These are phyloP conservation scores for Metarhizium album DNA, from an alignment of 2,329 filamentous ascomycete genomes.

Conservation along the genomic window DNA sequence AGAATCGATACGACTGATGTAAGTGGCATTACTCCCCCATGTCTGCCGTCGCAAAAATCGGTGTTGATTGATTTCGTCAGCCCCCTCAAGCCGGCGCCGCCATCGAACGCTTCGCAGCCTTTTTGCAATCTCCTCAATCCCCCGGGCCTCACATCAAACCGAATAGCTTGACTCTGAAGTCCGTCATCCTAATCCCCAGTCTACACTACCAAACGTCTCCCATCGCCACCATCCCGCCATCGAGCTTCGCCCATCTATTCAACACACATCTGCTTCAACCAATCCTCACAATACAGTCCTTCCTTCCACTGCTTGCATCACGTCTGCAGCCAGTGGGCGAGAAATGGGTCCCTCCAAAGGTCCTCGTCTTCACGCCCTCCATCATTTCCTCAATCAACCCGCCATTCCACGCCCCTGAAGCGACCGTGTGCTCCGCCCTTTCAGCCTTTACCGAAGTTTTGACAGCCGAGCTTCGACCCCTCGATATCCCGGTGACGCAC, in stretches of 20 bases:
- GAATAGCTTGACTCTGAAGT: constrained; percentile 66
- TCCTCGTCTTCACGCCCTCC: constrained; percentile 68
- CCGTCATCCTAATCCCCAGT: constrained; percentile 74
- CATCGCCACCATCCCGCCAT: constrained; percentile 74
- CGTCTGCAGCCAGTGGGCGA: constrained; percentile 43
- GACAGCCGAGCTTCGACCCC: constrained; percentile 63
- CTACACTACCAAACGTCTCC: constrained; percentile 71
- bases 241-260: constrained; percentile 78
- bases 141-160: constrained; percentile 66
- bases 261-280: constrained; percentile 88
- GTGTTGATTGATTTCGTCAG: constrained; percentile 27
- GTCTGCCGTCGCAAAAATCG: not conserved
- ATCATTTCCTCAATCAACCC: constrained; percentile 72
- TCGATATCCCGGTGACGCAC: constrained; percentile 71
- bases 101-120: constrained; percentile 59
- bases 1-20: constrained; percentile 75
- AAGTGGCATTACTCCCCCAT: constrained; percentile 20
- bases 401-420: constrained; percentile 76
- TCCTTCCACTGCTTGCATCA: constrained; percentile 67
- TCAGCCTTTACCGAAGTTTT: constrained; percentile 76
- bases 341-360: constrained; percentile 47
- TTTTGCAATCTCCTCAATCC: constrained; percentile 63
- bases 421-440: constrained; percentile 75
- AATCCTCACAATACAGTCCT: constrained; percentile 77
- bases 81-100: constrained; percentile 56